A percentile compares a stretch with the other conserved stretches of the same genome.
These are phyloP conservation scores for Dendrobium catenatum DNA, from an alignment of 106 monocot genomes.

Conservation along the genomic window DNA sequence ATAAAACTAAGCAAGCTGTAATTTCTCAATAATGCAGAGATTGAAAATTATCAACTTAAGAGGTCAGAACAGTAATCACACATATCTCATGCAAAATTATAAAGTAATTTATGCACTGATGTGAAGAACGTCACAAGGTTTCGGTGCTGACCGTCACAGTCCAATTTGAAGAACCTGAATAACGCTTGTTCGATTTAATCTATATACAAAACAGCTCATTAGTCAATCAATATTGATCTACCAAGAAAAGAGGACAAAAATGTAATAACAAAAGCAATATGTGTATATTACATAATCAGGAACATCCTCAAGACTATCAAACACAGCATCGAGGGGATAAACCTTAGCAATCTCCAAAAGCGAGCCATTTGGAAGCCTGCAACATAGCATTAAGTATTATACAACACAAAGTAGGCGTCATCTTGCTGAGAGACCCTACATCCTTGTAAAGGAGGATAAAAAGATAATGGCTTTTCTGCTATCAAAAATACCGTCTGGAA, in stretches of 20 bases:
- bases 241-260: not conserved
- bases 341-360: conserved; percentile 89
- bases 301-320: conserved; percentile 81
- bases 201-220: conserved; percentile 7
- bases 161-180: conserved; percentile 88
- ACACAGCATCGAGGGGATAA: conserved; percentile 91
- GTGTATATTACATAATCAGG: conserved; percentile 74
- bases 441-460: no score
- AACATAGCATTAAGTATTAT: not conserved
- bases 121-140: not conserved
- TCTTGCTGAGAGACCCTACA: not conserved
- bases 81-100: not conserved
- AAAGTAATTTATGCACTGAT: not conserved
- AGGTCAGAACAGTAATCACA: not conserved
- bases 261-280: not conserved
- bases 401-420: not conserved
- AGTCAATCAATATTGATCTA: not conserved
- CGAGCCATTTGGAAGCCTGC: conserved; percentile 84
- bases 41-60: not conserved
- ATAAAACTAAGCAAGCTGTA: no score
- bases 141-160: conserved; percentile 63
- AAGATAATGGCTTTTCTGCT: not conserved
- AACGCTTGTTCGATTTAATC: conserved; percentile 88
- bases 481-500: conserved; percentile 54
- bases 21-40: not conserved